Conservation (phyloP, 2,329 filamentous ascomycete genomes). For the Bretziella fagacearum region DNA sequence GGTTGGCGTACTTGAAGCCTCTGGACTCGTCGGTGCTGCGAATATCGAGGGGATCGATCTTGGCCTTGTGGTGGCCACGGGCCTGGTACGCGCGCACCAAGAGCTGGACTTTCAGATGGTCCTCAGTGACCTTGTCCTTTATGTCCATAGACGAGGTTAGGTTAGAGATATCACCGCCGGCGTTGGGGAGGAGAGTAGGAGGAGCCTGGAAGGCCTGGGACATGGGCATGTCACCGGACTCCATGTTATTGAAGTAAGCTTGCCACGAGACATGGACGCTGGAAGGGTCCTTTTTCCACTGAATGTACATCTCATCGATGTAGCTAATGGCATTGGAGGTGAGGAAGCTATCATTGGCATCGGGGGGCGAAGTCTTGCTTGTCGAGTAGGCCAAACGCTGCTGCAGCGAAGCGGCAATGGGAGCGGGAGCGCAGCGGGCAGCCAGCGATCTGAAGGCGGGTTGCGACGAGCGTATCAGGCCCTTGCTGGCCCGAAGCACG, state of each 20-base stretch:
- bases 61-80: slow-evolving; percentile 93
- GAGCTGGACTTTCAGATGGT: slow-evolving; percentile 90
- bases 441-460: slow-evolving; percentile 30
- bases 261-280: slow-evolving; percentile 98
- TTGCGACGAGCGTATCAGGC: slow-evolving; percentile 37
- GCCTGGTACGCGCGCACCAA: slow-evolving; percentile 95
- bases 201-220: slow-evolving; percentile 94
- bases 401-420: slow-evolving; percentile 27
- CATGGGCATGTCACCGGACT: slow-evolving; percentile 92
- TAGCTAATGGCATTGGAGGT: slow-evolving; percentile 96
- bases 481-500: slow-evolving; percentile 34
- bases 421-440: slow-evolving; percentile 31
- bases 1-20: slow-evolving; percentile 71
- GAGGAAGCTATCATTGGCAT: slow-evolving; percentile 90
- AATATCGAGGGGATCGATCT: slow-evolving; percentile 91
- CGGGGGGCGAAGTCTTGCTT: slow-evolving; percentile 35
- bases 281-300: slow-evolving; percentile 85
- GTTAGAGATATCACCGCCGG: slow-evolving; percentile 59
- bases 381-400: slow-evolving; percentile 33
- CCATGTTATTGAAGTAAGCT: slow-evolving; percentile 99
- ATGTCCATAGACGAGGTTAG: slow-evolving; percentile 53
- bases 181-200: slow-evolving; percentile 72
- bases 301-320: slow-evolving; percentile 98
- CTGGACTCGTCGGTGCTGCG: slow-evolving; percentile 54
- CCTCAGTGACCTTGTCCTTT: slow-evolving; percentile 70